Evolutionary conservation across 1,284 basidiomycete genomes (phyloP).

Genomic region (Cryptococcus sp.): DNA sequence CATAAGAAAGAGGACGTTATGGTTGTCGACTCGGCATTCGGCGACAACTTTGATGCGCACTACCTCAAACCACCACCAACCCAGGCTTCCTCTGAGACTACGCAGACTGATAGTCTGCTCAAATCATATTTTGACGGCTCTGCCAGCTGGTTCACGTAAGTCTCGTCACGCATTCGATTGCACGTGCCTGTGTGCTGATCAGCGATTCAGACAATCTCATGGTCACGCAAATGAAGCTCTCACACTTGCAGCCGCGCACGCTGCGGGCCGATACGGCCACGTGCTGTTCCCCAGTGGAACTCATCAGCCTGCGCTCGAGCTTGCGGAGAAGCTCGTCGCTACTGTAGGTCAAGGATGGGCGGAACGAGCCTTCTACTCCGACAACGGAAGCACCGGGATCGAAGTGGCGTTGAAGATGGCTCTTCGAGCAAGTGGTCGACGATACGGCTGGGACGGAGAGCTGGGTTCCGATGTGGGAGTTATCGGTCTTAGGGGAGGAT

Average conservation of each 20-base stretch:
- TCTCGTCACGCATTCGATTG: background rate
- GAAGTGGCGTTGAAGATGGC: constrained; percentile 98
- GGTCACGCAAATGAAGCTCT: constrained; percentile 80
- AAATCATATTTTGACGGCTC: constrained; percentile 82
- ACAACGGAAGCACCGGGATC: constrained; percentile 94
- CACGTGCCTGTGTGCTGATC: background rate
- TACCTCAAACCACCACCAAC: constrained; percentile 40
- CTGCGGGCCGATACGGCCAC: constrained; percentile 92
- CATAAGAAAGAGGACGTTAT: constrained; percentile 72
- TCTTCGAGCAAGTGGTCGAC: constrained; percentile 67
- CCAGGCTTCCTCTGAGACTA: background rate
- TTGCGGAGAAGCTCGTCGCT: constrained; percentile 46
- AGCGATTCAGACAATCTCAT: constrained; percentile 64
- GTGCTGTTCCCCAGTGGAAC: constrained; percentile 92
- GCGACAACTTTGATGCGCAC: constrained; percentile 80
- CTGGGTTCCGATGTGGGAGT: constrained; percentile 65
- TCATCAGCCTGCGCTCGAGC: constrained; percentile 74
- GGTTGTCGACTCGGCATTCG: constrained; percentile 87
- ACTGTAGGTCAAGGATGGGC: constrained; percentile 79
- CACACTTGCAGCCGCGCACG: constrained; percentile 81
- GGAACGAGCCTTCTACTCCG: constrained; percentile 84
- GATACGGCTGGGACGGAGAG: constrained; percentile 54
- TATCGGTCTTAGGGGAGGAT: constrained; percentile 86
- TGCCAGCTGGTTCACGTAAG: constrained; percentile 92
- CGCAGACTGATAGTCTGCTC: constrained; percentile 56